Percentiles rank a stretch among this genome's conserved stretches.
Evolutionary conservation across 2,329 filamentous ascomycete species (phyloP).

Genomic region (Xylariaceae sp.): DNA sequence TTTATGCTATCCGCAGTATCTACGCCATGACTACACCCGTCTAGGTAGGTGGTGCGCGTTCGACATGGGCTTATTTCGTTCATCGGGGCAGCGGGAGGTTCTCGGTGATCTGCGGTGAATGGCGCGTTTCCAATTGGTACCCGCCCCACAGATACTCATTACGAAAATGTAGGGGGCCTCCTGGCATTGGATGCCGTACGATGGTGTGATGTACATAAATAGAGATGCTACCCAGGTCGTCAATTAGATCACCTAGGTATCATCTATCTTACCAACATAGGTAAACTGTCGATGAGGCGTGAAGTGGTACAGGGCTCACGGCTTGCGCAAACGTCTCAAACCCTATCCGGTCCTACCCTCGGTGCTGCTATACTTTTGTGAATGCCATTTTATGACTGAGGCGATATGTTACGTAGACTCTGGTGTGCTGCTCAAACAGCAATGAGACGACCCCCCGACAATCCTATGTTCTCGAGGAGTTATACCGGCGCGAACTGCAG

Average conservation of each 20-base stretch:
- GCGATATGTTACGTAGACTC: not conserved
- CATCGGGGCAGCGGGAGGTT: not conserved
- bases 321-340: too few relatives aligned
- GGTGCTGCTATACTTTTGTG: too few relatives aligned
- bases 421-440: not conserved
- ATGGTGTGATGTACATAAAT: not conserved
- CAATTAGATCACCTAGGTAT: too few relatives aligned
- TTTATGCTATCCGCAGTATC: too few relatives aligned
- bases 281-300: too few relatives aligned
- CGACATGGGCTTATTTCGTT: not conserved
- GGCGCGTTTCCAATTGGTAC: not conserved
- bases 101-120: not conserved
- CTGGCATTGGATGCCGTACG: slow-evolving; percentile 2
- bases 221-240: not conserved
- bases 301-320: too few relatives aligned
- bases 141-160: not conserved
- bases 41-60: not conserved
- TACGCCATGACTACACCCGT: too few relatives aligned
- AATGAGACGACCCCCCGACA: not conserved
- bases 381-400: too few relatives aligned
- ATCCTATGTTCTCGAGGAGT: not conserved
- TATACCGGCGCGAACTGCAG: not conserved
- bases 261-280: too few relatives aligned
- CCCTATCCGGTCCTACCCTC: too few relatives aligned
- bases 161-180: slow-evolving; percentile 10